These are phyloP conservation scores for Pulveroboletus sp. DNA, from an alignment of 768 basidiomycete genomes.

Conservation along the genomic window DNA sequence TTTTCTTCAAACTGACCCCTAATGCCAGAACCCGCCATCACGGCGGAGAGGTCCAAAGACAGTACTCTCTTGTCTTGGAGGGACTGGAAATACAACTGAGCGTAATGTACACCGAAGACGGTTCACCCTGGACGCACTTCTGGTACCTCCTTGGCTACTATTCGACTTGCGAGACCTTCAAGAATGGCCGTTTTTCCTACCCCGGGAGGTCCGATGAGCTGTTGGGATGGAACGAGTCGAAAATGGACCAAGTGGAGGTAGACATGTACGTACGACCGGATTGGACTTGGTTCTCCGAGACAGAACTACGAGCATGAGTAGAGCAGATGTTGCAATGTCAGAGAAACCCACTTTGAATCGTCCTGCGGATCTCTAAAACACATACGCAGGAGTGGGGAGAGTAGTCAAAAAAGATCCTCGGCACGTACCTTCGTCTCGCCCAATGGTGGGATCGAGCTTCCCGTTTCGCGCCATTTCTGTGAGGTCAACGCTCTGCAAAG, in stretches of 20 bases:
- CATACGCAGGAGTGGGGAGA: background rate
- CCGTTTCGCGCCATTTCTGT: constrained; percentile 81
- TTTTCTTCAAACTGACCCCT: constrained; percentile 93
- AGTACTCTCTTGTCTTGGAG: constrained; percentile 85
- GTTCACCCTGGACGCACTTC: constrained; percentile 48
- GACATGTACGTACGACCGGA: constrained; percentile 58
- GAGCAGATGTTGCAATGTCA: background rate
- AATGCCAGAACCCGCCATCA: constrained; percentile 87
- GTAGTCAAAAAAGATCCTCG: background rate
- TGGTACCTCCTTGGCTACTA: constrained; percentile 85
- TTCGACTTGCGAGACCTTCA: constrained; percentile 83
- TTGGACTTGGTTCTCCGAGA: constrained; percentile 90
- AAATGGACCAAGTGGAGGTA: background rate
- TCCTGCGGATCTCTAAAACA: constrained; percentile 73
- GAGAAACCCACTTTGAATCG: constrained; percentile 71
- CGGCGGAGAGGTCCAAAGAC: constrained; percentile 75
- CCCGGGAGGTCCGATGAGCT: constrained; percentile 83
- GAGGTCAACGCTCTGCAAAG: constrained; percentile 65
- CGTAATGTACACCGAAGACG: background rate
- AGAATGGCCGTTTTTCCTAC: constrained; percentile 92
- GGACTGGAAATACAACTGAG: constrained; percentile 43
- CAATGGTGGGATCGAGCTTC: constrained; percentile 88
- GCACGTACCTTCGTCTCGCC: constrained; percentile 68
- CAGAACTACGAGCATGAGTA: constrained; percentile 46
- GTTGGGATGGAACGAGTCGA: background rate